phyloP scores from a whole-genome alignment of 345 rosid species.

The Camelina neglecta region DNA sequence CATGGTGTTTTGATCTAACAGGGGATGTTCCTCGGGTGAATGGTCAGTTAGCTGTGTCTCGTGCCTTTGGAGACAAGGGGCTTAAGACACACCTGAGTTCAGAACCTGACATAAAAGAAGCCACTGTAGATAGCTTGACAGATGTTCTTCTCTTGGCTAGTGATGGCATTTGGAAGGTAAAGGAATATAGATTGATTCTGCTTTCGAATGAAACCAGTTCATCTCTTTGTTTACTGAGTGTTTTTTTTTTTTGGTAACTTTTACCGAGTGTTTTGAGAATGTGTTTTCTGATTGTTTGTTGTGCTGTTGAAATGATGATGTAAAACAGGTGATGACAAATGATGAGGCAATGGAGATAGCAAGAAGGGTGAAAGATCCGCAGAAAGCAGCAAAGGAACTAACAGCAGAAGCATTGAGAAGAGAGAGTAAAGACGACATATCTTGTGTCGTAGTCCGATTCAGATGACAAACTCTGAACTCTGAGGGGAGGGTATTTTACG shows the following conservation, averaged over 20 bases:
- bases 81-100: constrained; percentile 83
- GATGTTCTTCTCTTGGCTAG: constrained; percentile 72
- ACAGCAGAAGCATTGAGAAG: constrained; percentile 70
- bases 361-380: constrained; percentile 70
- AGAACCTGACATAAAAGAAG: constrained; percentile 68
- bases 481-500: neutral
- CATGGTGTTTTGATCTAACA: constrained; percentile 29
- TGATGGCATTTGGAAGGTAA: constrained; percentile 93
- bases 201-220: neutral
- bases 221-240: neutral
- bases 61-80: constrained; percentile 85
- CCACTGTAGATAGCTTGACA: constrained; percentile 45
- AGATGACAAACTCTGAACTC: constrained; percentile 46
- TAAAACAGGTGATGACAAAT: constrained; percentile 68
- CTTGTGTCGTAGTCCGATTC: constrained; percentile 77
- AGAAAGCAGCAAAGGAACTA: constrained; percentile 79
- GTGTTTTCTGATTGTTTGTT: neutral
- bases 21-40: constrained; percentile 90
- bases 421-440: constrained; percentile 82
- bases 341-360: constrained; percentile 79
- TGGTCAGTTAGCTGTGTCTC: constrained; percentile 86
- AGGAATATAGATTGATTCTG: neutral
- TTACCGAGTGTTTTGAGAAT: neutral
- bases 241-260: no score
- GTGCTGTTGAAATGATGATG: constrained; percentile 10